These are phyloP conservation scores for Hypoxylon sp. DNA, from an alignment of 2,329 filamentous ascomycete species.

Conservation along the genomic window DNA sequence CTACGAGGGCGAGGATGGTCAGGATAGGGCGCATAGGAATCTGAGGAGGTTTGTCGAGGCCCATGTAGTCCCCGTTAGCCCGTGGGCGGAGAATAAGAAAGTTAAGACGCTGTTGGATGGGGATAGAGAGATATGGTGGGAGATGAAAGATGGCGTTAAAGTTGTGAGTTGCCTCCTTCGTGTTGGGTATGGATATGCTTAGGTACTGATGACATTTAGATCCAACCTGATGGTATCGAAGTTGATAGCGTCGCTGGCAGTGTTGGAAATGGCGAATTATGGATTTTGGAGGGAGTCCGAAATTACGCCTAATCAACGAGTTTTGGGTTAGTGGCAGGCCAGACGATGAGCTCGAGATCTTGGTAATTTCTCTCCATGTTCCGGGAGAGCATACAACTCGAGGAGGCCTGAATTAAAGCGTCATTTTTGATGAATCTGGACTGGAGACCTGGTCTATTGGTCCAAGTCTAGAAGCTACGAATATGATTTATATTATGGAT, in stretches of 20 bases:
- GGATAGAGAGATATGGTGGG: conserved; percentile 84
- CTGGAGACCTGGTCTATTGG: neutral
- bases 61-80: conserved; percentile 82
- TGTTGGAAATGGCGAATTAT: conserved; percentile 91
- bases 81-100: conserved; percentile 80
- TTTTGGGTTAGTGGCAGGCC: neutral
- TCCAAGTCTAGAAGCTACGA: neutral
- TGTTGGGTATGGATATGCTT: conserved; percentile 27
- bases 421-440: neutral
- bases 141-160: conserved; percentile 76
- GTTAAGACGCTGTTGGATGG: conserved; percentile 76
- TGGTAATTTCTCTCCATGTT: neutral
- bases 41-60: conserved; percentile 86
- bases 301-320: conserved; percentile 58
- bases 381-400: neutral
- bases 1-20: conserved; percentile 82
- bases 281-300: conserved; percentile 74
- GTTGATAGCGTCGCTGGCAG: conserved; percentile 80
- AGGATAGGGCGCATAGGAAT: conserved; percentile 83
- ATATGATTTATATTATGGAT: neutral
- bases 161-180: conserved; percentile 66
- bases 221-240: conserved; percentile 85
- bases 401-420: neutral
- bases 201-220: conserved; percentile 63
- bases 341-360: neutral